A percentile compares a stretch with the other conserved stretches of the same genome.
Conservation (phyloP, 2,329 filamentous ascomycete species). For the Aspergillus sp. region DNA sequence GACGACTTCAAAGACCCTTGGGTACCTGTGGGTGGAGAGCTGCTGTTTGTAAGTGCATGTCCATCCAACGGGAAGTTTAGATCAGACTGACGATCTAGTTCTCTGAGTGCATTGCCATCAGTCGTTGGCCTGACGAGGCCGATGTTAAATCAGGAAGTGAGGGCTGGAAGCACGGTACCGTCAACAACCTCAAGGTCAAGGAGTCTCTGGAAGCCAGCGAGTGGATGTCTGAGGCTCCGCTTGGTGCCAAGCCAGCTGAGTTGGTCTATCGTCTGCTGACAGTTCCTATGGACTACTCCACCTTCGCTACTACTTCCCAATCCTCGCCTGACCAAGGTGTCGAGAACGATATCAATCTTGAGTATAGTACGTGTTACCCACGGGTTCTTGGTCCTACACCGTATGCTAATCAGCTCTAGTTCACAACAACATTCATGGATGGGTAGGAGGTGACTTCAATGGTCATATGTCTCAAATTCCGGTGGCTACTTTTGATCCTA, state of each 20-base stretch:
- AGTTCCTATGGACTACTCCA: conserved; percentile 8
- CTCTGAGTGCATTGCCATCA: conserved; percentile 11
- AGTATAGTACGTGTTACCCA: no score
- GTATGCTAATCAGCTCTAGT: no score
- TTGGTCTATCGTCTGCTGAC: conserved; percentile 14
- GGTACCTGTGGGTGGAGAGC: no score
- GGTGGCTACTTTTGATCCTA: conserved; percentile 70
- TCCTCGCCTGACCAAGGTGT: conserved; percentile 3
- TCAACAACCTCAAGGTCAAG: conserved; percentile 15
- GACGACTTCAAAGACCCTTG: no score
- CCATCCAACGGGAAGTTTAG: no score
- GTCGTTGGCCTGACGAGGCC: conserved; percentile 18
- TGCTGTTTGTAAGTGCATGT: no score
- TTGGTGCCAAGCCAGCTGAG: conserved; percentile 10
- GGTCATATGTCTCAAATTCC: conserved; percentile 64
- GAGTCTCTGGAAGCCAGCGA: conserved; percentile 3
- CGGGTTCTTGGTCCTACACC: no score
- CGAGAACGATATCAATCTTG: conserved; percentile 10
- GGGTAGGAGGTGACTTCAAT: conserved; percentile 45
- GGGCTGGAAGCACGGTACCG: conserved; percentile 11
- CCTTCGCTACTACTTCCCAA: conserved; percentile 17
- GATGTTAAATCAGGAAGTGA: conserved; percentile 8
- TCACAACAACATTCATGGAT: not conserved
- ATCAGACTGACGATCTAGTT: conserved; percentile 5
- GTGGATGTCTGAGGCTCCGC: conserved; percentile 3